A percentile compares a stretch with the other conserved stretches of the same genome.
phyloP scores from a whole-genome alignment of 306 rosid genomes.

The Dalbergia oliveri region DNA sequence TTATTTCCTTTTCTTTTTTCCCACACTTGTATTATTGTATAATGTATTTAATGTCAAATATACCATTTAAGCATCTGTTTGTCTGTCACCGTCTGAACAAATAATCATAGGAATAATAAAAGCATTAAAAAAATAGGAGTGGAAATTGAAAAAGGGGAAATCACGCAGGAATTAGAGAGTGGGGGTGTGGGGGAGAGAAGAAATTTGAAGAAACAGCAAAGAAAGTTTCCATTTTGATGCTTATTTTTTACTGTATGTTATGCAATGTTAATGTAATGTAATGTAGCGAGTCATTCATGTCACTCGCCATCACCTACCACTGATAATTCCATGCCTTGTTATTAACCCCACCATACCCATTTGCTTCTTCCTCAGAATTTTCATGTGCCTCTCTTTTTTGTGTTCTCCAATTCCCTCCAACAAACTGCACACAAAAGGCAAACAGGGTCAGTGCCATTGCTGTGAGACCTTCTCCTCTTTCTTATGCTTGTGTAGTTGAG shows the following conservation, averaged over 20 bases:
- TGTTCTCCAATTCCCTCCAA: slow-evolving; percentile 56
- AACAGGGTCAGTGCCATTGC: slow-evolving; percentile 39
- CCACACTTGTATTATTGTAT: not conserved
- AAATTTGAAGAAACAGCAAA: slow-evolving; percentile 82
- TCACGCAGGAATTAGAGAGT: not conserved
- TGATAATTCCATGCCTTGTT: slow-evolving; percentile 79
- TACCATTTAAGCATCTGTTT: slow-evolving; percentile 43
- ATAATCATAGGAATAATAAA: slow-evolving; percentile 31
- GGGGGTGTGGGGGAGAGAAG: slow-evolving; percentile 42
- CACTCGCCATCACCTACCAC: slow-evolving; percentile 72
- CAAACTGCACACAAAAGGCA: slow-evolving; percentile 21
- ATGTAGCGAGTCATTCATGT: slow-evolving; percentile 46
- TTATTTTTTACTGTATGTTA: slow-evolving; percentile 66
- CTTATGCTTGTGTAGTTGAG: not conserved
- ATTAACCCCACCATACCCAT: slow-evolving; percentile 61
- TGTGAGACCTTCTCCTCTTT: slow-evolving; percentile 18
- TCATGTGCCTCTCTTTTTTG: slow-evolving; percentile 48
- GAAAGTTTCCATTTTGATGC: slow-evolving; percentile 67
- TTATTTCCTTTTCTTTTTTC: not conserved
- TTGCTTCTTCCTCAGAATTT: slow-evolving; percentile 47
- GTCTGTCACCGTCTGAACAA: slow-evolving; percentile 50
- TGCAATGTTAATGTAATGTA: slow-evolving; percentile 21
- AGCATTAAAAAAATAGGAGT: slow-evolving; percentile 13
- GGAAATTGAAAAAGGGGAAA: slow-evolving; percentile 11
- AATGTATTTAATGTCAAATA: slow-evolving; percentile 23